Evolutionary conservation across 2,329 filamentous ascomycete species (phyloP).

Genomic region (Fonsecaea monophora): DNA sequence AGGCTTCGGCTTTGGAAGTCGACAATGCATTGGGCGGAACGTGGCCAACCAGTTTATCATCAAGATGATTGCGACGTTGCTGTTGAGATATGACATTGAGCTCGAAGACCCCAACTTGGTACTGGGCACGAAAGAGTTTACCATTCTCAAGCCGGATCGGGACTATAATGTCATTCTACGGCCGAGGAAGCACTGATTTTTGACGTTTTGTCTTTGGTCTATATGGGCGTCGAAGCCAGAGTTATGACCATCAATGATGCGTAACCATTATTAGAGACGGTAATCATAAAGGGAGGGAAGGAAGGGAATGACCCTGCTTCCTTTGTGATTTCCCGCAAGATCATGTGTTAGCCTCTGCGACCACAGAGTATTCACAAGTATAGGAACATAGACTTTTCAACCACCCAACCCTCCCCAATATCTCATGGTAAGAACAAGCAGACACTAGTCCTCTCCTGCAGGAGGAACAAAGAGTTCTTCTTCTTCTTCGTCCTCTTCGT

Average conservation of each 20-base stretch:
- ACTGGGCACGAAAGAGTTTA: conserved; percentile 32
- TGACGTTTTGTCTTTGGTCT: background rate
- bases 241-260: background rate
- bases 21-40: conserved; percentile 33
- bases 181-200: conserved; percentile 19
- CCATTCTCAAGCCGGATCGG: conserved; percentile 32
- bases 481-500: too few relatives aligned
- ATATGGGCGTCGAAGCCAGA: background rate
- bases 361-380: too few relatives aligned
- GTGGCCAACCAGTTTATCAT: conserved; percentile 35
- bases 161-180: conserved; percentile 32
- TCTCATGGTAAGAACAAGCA: too few relatives aligned
- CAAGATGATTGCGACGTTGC: conserved; percentile 31
- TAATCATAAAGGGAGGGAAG: background rate
- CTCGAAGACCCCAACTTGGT: conserved; percentile 30
- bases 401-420: too few relatives aligned
- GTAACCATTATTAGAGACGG: background rate
- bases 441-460: too few relatives aligned
- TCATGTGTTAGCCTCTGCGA: too few relatives aligned
- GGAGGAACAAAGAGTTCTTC: too few relatives aligned
- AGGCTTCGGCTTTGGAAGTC: conserved; percentile 32
- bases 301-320: background rate
- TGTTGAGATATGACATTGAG: conserved; percentile 32
- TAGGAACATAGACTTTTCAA: too few relatives aligned
- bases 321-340: too few relatives aligned